Evolutionary conservation across 192 early-diverging fungal species (phyloP).

Genomic region (Coemansia sp.): DNA sequence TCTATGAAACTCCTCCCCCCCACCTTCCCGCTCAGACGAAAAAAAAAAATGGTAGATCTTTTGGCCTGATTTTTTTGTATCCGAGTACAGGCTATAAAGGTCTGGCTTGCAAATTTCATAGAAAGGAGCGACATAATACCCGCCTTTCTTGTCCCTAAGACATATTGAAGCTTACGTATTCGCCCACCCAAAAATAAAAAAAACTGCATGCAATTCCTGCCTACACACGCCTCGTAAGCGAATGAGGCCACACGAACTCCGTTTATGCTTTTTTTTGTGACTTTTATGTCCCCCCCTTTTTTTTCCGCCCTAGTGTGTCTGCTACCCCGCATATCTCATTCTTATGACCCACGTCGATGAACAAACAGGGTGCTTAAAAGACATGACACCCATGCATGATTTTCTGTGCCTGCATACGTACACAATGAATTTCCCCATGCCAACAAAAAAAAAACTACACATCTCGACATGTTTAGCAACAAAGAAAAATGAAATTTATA

Average conservation of each 20-base stretch:
- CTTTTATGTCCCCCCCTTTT: background rate
- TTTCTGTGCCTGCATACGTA: conserved; percentile 2
- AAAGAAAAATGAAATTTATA: background rate
- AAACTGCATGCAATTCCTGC: no score
- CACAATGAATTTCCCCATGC: background rate
- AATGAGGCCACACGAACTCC: no score
- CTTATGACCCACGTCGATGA: background rate
- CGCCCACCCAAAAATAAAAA: no score
- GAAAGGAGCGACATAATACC: no score
- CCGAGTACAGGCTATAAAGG: background rate
- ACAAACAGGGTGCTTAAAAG: background rate
- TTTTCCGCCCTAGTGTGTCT: background rate
- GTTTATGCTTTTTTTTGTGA: background rate
- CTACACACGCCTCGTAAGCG: no score
- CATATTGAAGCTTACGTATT: no score
- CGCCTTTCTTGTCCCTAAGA: no score
- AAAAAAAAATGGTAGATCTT: background rate
- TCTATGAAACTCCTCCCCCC: background rate
- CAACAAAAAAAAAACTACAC: background rate
- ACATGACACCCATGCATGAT: background rate
- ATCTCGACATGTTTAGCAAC: no score
- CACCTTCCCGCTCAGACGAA: background rate
- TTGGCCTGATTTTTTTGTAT: background rate
- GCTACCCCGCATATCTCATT: background rate
- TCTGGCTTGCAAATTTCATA: no score